These are phyloP conservation scores for Ochetophila trinervis DNA, from an alignment of 306 rosid genomes.

Conservation along the genomic window DNA sequence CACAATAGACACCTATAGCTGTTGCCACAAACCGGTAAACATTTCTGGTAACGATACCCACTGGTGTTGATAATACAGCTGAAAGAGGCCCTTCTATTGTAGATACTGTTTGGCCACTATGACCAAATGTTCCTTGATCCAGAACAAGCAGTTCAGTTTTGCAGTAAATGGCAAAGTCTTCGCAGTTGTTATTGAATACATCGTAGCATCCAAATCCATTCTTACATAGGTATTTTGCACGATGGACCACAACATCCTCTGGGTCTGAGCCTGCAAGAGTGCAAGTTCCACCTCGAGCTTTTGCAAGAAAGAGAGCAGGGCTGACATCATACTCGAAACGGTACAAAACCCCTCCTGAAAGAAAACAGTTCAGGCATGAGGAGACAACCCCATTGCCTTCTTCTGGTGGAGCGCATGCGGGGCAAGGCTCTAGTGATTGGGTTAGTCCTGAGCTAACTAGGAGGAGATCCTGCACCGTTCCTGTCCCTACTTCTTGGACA, in stretches of 20 bases:
- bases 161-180: constrained; percentile 94
- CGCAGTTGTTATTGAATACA: constrained; percentile 84
- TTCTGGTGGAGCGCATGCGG: constrained; percentile 45
- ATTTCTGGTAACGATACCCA: constrained; percentile 69
- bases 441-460: constrained; percentile 77
- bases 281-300: constrained; percentile 94
- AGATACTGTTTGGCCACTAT: constrained; percentile 84
- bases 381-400: constrained; percentile 56
- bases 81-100: constrained; percentile 93
- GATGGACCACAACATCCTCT: constrained; percentile 59
- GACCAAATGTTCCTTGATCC: constrained; percentile 63
- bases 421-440: constrained; percentile 41
- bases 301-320: constrained; percentile 73
- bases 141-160: constrained; percentile 79
- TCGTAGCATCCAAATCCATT: constrained; percentile 90
- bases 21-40: constrained; percentile 76
- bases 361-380: constrained; percentile 89
- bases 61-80: constrained; percentile 68
- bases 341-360: constrained; percentile 77
- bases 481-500: constrained; percentile 96
- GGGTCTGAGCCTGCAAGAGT: constrained; percentile 74
- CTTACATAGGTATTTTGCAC: constrained; percentile 63
- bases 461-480: constrained; percentile 72
- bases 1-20: constrained; percentile 72
- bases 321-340: constrained; percentile 74